Base-by-base conservation (phyloP, 2,329 filamentous ascomycete species). In the Boeremia exigua region DNA sequence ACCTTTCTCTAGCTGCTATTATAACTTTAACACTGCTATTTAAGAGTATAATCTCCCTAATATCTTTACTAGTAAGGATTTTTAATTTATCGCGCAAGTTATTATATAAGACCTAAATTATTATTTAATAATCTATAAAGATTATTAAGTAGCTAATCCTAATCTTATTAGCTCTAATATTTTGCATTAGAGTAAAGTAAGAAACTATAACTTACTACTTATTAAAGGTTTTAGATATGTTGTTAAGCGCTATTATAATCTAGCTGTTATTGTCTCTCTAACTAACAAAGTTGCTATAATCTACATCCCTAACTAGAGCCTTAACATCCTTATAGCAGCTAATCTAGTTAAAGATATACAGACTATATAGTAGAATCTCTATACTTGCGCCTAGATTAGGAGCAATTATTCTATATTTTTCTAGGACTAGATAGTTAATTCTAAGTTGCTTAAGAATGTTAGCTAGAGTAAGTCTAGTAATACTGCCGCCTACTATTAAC, bases 381-480 rank as follows among this genome's bases (percentile, higher is more conserved):
- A 68, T 59, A 25, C 56, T 62, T 8, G 63, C 65, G 4, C 63
- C 63, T 3, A 63, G 12, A 7, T 61, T 33, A 2, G 62, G 58
- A 2, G 59, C 59, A 3, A 65, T 60, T 1, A 54, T 34, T 6
- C 11, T 15, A 17, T 58, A 52, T n/a, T 46, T 51, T 37, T 66
- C 65, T 0, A 66, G 46, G 3, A 67, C n/a, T 2, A 63, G 1
- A 29, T 48, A 63, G 43, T 63, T 54, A 23, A 66, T 59, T 0
- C 44, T 45, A 5, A 51, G 14, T 12, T 48, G 54, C 28, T 65
- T 40, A 7, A 66, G 44, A 7, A 44, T 48, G 10, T 59, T 56
- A 1, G 62, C 60, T 1, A 60, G 23, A 2, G 52, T 51, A 2
- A 65, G 52, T 2, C 58, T 58, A 2, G 58, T 39, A 10, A 65